These are phyloP conservation scores for Phaeosphaeria sp. DNA, from an alignment of 2,329 filamentous ascomycete genomes.

Conservation along the genomic window DNA sequence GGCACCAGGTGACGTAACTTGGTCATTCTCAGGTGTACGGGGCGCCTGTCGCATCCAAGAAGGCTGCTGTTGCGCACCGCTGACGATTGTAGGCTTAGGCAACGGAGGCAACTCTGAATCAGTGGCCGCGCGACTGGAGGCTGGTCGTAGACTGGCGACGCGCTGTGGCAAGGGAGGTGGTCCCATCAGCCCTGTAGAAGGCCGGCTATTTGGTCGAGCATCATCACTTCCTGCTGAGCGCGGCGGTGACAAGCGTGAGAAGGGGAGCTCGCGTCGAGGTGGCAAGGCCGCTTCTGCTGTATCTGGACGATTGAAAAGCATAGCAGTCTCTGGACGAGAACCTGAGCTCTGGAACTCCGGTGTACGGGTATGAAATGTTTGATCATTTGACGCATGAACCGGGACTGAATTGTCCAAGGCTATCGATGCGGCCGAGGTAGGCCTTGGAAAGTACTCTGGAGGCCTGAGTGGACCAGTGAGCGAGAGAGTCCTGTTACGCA, in stretches of 20 bases:
- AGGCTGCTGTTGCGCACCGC: conserved; percentile 9
- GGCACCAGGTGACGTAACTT: not conserved
- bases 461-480: conserved; percentile 25
- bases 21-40: conserved; percentile 12
- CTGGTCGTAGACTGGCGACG: conserved; percentile 22
- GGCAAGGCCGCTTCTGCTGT: conserved; percentile 34
- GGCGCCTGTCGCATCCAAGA: conserved; percentile 9
- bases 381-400: conserved; percentile 2
- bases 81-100: conserved; percentile 41
- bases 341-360: conserved; percentile 11
- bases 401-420: conserved; percentile 8
- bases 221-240: conserved; percentile 33
- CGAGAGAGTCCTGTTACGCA: not conserved
- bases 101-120: conserved; percentile 44
- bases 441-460: conserved; percentile 35
- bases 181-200: conserved; percentile 30
- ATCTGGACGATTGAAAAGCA: conserved; percentile 21
- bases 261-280: conserved; percentile 50
- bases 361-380: not conserved
- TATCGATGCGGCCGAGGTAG: conserved; percentile 27
- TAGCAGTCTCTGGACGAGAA: conserved; percentile 24
- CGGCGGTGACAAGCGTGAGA: conserved; percentile 41
- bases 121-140: conserved; percentile 20
- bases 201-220: conserved; percentile 27
- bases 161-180: conserved; percentile 43